Base-by-base conservation (phyloP, 2,329 filamentous ascomycete species). In the Cladosporium velox region DNA sequence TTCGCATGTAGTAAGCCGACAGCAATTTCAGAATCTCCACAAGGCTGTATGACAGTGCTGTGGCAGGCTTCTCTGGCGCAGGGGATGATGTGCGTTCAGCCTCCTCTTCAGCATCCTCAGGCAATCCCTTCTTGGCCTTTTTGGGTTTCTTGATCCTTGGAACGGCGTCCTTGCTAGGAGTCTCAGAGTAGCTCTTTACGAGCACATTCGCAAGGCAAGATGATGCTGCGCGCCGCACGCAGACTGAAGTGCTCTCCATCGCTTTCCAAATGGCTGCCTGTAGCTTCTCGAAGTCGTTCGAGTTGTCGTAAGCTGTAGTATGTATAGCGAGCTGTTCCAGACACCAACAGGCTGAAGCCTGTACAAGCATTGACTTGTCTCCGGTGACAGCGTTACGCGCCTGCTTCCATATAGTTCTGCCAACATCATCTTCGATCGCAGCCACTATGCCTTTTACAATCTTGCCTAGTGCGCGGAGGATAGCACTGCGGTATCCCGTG, bases 371-470 rank as follows among this genome's bases (percentile, higher is more conserved):
- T 4, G 92, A 91, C 78, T 95, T 98, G 78, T 99, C 96, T 67
- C 84, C 85, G 0, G 88, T 85, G 32, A 90, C 90, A 71, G 90
- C 86, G 77, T 85, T 92, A 69, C 95, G 88, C 30, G 89, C 90
- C 76, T 94, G 91, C 78, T 97, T 99, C 92, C 93, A 98, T 18
- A 96, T 87, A 76, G 97, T 93, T 74, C 93, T 88, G n/a, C 91
- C 91, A 44, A 93, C 84, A 64, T 82, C 83, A 78, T 99, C 95
- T 72, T 99, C 95, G 72, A 94, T 84, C 67, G 91, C 92, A 5
- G 84, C 83, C 65, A 87, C 86, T 32, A 97, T 87, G 77, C 93
- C 94, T 66, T 84, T 85, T 30, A 90, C 84, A 49, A 97, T 86
- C 79, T 93, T 93, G 51, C 87, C 88, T 59, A 97, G 79, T 0